phyloP scores from a whole-genome alignment of 208 protist genomes.

The Trypanosoma platydactyli region DNA sequence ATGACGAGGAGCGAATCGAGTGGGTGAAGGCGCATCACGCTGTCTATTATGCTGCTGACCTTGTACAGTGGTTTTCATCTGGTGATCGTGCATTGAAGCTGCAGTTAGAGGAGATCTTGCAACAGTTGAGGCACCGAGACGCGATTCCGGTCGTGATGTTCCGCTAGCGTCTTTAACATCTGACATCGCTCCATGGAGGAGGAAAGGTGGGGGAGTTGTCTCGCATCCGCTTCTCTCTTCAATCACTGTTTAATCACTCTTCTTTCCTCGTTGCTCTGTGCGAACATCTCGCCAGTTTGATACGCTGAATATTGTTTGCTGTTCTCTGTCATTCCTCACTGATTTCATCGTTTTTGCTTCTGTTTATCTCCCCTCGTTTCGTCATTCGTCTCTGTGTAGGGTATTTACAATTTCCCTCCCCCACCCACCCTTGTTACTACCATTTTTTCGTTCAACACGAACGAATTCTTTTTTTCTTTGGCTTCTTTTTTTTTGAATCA shows the following conservation, averaged over 20 bases:
- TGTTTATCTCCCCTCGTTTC: too few species aligned
- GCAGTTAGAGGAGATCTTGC: slow-evolving; percentile 67
- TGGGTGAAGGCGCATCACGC: slow-evolving; percentile 68
- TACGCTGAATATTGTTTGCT: slow-evolving; percentile 9
- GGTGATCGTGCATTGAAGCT: slow-evolving; percentile 56
- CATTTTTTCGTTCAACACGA: slow-evolving; percentile 12
- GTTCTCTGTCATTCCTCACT: neutral
- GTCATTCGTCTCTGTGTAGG: too few species aligned
- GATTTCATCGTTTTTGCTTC: slow-evolving; percentile 3
- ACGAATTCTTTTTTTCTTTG: slow-evolving; percentile 1
- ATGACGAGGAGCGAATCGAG: slow-evolving; percentile 41
- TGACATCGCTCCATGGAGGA: neutral
- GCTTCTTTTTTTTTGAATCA: slow-evolving; percentile 2
- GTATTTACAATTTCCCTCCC: too few species aligned
- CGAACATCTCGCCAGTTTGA: neutral
- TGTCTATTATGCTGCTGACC: slow-evolving; percentile 54
- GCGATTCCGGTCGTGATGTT: slow-evolving; percentile 65
- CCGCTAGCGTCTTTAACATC: slow-evolving; percentile 3
- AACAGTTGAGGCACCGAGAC: slow-evolving; percentile 65
- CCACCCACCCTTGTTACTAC: slow-evolving; percentile 2
- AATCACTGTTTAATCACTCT: slow-evolving; percentile 11
- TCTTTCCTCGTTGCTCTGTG: neutral
- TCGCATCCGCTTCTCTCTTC: neutral
- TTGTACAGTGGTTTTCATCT: slow-evolving; percentile 64
- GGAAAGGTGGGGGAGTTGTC: neutral